These are phyloP conservation scores for Tetracladium marchalianum DNA, from an alignment of 495 filamentous ascomycete genomes.

Conservation along the genomic window DNA sequence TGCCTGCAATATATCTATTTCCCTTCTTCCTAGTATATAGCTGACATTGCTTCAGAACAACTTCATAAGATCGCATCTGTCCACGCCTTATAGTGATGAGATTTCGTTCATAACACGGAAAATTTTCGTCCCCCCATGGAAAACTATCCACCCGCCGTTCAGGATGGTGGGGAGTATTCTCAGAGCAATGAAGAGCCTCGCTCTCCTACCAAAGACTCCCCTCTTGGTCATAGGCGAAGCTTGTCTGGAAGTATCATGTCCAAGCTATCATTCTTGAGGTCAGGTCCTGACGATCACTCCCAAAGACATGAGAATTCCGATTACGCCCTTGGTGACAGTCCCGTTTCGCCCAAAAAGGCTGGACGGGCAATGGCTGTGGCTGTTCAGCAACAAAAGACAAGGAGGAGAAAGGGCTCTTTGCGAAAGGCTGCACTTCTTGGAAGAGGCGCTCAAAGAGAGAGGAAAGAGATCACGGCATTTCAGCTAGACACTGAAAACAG, in stretches of 20 bases:
- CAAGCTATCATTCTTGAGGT: constrained; percentile 52
- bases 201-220: constrained; percentile 2
- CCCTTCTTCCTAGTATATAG: too few species aligned
- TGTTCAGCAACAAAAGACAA: constrained; percentile 56
- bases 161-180: too few species aligned
- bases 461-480: constrained; percentile 33
- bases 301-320: constrained; percentile 26
- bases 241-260: constrained; percentile 54
- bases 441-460: constrained; percentile 52
- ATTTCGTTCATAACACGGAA: too few species aligned
- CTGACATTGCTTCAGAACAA: too few species aligned
- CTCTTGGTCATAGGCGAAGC: constrained; percentile 48
- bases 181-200: too few species aligned
- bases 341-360: constrained; percentile 28
- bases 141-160: too few species aligned
- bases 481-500: constrained; percentile 30
- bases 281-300: constrained; percentile 29
- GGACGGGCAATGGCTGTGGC: constrained; percentile 44
- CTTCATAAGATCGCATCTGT: too few species aligned
- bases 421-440: constrained; percentile 73
- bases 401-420: constrained; percentile 68
- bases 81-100: too few species aligned
- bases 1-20: too few species aligned
- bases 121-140: too few species aligned
- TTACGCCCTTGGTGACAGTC: constrained; percentile 15